phyloP scores from a whole-genome alignment of 768 basidiomycete species.

The Lyophyllum semitale region DNA sequence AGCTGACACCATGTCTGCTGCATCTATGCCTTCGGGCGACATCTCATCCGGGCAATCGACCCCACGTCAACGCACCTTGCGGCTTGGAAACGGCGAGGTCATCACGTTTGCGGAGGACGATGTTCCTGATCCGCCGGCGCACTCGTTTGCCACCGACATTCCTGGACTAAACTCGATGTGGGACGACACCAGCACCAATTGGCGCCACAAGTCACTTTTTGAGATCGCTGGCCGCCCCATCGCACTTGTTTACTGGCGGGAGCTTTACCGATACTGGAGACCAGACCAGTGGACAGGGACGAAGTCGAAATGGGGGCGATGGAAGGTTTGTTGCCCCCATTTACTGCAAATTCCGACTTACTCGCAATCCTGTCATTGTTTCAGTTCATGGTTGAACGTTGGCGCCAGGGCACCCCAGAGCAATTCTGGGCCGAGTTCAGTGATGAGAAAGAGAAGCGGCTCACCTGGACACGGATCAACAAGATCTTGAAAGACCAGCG shows the following conservation, averaged over 20 bases:
- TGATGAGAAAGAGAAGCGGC: constrained; percentile 5
- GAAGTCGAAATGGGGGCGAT: constrained; percentile 25
- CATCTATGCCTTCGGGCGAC: background rate
- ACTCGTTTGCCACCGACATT: constrained; percentile 22
- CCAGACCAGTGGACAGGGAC: constrained; percentile 22
- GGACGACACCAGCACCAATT: constrained; percentile 25
- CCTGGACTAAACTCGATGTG: constrained; percentile 24
- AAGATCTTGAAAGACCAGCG: constrained; percentile 4
- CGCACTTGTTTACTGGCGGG: constrained; percentile 22
- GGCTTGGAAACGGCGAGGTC: background rate
- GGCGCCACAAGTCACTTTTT: constrained; percentile 21
- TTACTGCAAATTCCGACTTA: background rate
- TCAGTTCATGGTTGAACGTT: constrained; percentile 5
- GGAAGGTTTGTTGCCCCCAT: constrained; percentile 19
- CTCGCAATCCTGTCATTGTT: constrained; percentile 17
- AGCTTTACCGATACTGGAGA: constrained; percentile 22
- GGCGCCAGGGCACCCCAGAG: background rate
- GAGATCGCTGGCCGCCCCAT: constrained; percentile 21
- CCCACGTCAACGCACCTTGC: background rate
- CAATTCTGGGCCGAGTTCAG: constrained; percentile 21
- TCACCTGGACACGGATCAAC: constrained; percentile 18
- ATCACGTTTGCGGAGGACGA: constrained; percentile 16
- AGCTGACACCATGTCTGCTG: too few relatives aligned
- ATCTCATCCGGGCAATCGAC: background rate
- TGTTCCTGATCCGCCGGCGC: constrained; percentile 23